These are phyloP conservation scores for Tetracladium marchalianum DNA, from an alignment of 495 filamentous ascomycete genomes.

Conservation along the genomic window DNA sequence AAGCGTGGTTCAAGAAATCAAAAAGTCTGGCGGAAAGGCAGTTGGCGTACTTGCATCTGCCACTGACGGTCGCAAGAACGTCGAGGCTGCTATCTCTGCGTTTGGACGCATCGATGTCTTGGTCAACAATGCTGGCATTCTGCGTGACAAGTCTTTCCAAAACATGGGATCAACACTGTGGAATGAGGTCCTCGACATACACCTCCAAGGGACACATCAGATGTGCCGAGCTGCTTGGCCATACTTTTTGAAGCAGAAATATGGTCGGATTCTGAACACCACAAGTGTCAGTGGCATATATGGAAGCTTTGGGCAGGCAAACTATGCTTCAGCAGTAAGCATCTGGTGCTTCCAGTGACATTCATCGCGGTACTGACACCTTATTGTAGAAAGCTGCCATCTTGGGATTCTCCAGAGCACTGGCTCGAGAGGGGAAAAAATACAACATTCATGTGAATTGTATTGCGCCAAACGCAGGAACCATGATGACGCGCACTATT, in stretches of 20 bases:
- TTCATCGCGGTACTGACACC: background rate
- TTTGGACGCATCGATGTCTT: conserved; percentile 4
- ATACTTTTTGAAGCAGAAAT: conserved; percentile 72
- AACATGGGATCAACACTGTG: conserved; percentile 69
- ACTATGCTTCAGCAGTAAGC: conserved; percentile 54
- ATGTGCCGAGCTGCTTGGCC: conserved; percentile 72
- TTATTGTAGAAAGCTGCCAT: conserved; percentile 50
- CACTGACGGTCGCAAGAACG: conserved; percentile 42
- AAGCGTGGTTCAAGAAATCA: conserved; percentile 62
- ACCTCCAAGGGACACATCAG: conserved; percentile 68
- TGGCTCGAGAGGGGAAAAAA: conserved; percentile 68
- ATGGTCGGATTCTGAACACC: conserved; percentile 69
- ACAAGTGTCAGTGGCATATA: conserved; percentile 72
- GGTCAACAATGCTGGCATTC: conserved; percentile 16
- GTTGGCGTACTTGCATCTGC: conserved; percentile 64
- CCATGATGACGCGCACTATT: conserved; percentile 63
- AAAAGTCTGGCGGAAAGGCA: conserved; percentile 57
- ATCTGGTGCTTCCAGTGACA: background rate
- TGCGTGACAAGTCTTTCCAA: conserved; percentile 52
- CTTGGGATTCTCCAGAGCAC: conserved; percentile 61
- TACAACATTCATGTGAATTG: conserved; percentile 79
- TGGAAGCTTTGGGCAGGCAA: conserved; percentile 74
- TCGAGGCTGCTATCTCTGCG: background rate
- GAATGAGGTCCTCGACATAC: conserved; percentile 62
- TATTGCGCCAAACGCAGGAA: conserved; percentile 71